phyloP scores from a whole-genome alignment of 768 basidiomycete genomes.

The Boletales sp. region DNA sequence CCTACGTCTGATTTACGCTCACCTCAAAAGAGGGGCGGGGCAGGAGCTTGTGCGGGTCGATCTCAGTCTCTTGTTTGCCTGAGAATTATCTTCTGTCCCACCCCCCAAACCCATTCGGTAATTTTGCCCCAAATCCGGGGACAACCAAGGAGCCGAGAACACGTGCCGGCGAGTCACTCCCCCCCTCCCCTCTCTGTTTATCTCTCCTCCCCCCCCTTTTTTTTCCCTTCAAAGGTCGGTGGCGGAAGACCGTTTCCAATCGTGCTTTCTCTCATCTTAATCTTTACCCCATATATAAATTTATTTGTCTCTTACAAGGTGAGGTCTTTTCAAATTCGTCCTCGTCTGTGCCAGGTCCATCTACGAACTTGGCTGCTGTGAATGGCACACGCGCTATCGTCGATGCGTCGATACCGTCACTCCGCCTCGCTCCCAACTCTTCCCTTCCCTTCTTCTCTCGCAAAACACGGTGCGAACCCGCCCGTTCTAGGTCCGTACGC shows the following conservation, averaged over 20 bases:
- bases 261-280: no score
- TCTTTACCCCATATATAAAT: not conserved
- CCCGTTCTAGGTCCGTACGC: no score
- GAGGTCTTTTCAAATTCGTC: conserved; percentile 24
- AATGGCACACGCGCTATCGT: no score
- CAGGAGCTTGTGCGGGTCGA: conserved; percentile 10
- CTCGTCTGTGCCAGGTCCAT: no score
- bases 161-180: not conserved
- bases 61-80: conserved; percentile 9
- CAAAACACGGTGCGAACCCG: no score
- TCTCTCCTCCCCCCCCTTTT: not conserved
- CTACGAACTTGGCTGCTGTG: no score
- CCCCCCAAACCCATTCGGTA: conserved; percentile 19
- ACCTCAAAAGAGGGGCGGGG: not conserved
- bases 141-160: conserved; percentile 13
- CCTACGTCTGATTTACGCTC: conserved; percentile 12
- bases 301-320: conserved; percentile 13
- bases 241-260: no score
- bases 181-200: not conserved
- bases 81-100: conserved; percentile 4
- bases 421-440: no score
- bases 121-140: conserved; percentile 6
- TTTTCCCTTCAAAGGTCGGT: not conserved
- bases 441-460: no score
- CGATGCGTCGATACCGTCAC: no score